phyloP scores from a whole-genome alignment of 192 early-diverging fungal species.

The Gryganskiella cystojenkinii region DNA sequence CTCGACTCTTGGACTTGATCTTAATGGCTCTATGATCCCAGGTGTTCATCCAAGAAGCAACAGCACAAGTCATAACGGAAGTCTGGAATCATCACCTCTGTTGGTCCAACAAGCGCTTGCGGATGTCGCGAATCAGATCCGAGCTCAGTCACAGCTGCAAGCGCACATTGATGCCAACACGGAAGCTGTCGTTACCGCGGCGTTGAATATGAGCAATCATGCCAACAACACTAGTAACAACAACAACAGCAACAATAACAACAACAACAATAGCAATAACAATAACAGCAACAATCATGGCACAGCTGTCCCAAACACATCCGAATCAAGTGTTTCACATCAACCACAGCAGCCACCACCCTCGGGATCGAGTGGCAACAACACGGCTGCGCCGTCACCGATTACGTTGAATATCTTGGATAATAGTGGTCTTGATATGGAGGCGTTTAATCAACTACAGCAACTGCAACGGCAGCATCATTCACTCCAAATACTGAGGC shows the following conservation, averaged over 20 bases:
- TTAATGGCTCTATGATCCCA: neutral
- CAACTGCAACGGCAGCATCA: slow-evolving; percentile 16
- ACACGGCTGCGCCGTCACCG: slow-evolving; percentile 9
- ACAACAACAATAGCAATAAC: slow-evolving; percentile 1
- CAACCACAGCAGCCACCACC: slow-evolving; percentile 4
- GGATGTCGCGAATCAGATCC: neutral
- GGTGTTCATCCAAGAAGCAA: neutral
- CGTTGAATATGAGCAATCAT: slow-evolving; percentile 16
- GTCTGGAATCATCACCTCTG: slow-evolving; percentile 22
- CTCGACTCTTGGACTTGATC: neutral
- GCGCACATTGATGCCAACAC: slow-evolving; percentile 16
- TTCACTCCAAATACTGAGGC: slow-evolving; percentile 14
- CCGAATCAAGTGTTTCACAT: no score
- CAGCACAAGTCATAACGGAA: slow-evolving; percentile 11
- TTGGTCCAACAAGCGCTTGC: slow-evolving; percentile 9
- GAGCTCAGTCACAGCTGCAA: slow-evolving; percentile 6
- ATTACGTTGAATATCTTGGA: slow-evolving; percentile 14
- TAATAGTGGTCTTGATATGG: slow-evolving; percentile 9
- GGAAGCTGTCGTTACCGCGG: slow-evolving; percentile 27
- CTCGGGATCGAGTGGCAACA: neutral
- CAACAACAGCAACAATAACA: neutral
- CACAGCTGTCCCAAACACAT: no score
- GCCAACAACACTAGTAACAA: neutral
- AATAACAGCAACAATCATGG: neutral
- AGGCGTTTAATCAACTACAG: slow-evolving; percentile 5